Conservation (phyloP, 805 yeast genomes). For the Starmerella bacillaris region DNA sequence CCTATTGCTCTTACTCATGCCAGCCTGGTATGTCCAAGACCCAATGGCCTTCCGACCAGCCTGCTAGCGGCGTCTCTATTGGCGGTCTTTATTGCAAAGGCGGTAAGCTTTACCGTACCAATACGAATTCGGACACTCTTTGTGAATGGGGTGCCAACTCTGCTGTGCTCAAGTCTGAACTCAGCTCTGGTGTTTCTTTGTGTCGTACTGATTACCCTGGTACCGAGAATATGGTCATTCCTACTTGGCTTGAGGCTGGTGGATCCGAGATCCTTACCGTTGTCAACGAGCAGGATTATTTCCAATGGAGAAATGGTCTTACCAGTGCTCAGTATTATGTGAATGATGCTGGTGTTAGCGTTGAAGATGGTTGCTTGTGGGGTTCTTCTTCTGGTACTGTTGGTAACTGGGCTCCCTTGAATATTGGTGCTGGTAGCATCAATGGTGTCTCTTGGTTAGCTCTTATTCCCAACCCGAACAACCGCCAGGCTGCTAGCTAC, state of each 20-base stretch:
- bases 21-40: slow-evolving; percentile 98
- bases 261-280: slow-evolving; percentile 48
- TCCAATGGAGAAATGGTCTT: slow-evolving; percentile 57
- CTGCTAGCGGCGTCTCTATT: slow-evolving; percentile 70
- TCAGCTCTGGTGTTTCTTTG: slow-evolving; percentile 54
- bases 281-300: slow-evolving; percentile 62
- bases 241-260: slow-evolving; percentile 67
- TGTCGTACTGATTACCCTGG: slow-evolving; percentile 99
- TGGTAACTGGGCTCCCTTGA: slow-evolving; percentile 98
- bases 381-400: slow-evolving; percentile 58
- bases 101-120: slow-evolving; percentile 73
- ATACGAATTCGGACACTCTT: slow-evolving; percentile 44
- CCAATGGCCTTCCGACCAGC: slow-evolving; percentile 88
- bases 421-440: slow-evolving; percentile 79
- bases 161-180: slow-evolving; percentile 50
- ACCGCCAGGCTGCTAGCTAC: slow-evolving; percentile 46
- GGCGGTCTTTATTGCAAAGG: slow-evolving; percentile 81
- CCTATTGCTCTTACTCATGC: slow-evolving; percentile 94
- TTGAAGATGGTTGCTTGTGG: slow-evolving; percentile 90
- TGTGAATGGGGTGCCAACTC: slow-evolving; percentile 74
- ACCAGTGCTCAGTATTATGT: slow-evolving; percentile 96
- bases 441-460: slow-evolving; percentile 64
- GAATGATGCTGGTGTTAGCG: slow-evolving; percentile 84
- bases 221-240: slow-evolving; percentile 94
- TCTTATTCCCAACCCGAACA: slow-evolving; percentile 90